phyloP scores from a whole-genome alignment of 164 flowering plant species.

The Magnolia sinica region DNA sequence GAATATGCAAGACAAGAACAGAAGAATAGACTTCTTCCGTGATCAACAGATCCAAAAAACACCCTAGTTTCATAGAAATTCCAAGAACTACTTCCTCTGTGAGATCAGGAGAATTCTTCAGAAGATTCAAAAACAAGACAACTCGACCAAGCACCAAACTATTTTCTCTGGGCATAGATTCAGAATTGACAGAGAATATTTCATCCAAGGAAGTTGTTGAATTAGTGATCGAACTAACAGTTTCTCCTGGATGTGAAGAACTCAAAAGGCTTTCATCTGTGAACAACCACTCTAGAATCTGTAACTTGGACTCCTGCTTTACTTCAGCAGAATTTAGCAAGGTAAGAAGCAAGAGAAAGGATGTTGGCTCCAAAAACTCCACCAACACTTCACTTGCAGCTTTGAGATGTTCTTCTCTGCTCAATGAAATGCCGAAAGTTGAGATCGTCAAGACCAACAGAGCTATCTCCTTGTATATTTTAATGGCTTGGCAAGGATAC shows the following conservation, averaged over 20 bases:
- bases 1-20: constrained; percentile 51
- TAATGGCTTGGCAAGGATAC: constrained; percentile 56
- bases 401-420: constrained; percentile 45
- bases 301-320: constrained; percentile 42
- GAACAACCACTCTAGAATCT: constrained; percentile 70
- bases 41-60: constrained; percentile 53
- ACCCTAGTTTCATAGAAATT: constrained; percentile 54
- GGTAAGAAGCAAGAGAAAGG: constrained; percentile 55
- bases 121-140: constrained; percentile 49
- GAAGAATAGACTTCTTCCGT: constrained; percentile 62
- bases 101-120: constrained; percentile 52
- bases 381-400: constrained; percentile 54
- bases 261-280: constrained; percentile 19
- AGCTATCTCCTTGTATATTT: constrained; percentile 49
- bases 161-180: constrained; percentile 32
- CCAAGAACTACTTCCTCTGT: constrained; percentile 46
- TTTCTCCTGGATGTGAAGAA: constrained; percentile 13
- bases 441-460: constrained; percentile 53
- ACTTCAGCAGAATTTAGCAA: constrained; percentile 60
- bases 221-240: background rate
- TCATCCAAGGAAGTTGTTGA: constrained; percentile 24
- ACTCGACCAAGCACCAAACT: constrained; percentile 49
- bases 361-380: constrained; percentile 70
- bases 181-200: constrained; percentile 40
- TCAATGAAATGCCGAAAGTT: constrained; percentile 46